Conservation (phyloP, 371 early-diverging fungal genomes). For the Haplosporangium sp. region DNA sequence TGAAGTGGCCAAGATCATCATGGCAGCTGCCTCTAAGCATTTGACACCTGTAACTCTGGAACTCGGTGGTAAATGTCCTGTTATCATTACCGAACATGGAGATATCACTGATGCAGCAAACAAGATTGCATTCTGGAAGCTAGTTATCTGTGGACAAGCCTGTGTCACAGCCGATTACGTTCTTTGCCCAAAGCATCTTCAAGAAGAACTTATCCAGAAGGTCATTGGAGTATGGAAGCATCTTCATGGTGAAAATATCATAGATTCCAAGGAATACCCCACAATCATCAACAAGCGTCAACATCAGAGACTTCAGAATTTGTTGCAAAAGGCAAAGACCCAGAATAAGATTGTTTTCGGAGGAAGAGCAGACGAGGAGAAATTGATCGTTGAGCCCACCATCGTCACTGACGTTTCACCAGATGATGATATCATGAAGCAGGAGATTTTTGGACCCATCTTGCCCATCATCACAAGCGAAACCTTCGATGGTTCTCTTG, state of each 20-base stretch:
- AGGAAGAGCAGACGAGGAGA: conserved; percentile 39
- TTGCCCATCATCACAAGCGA: conserved; percentile 77
- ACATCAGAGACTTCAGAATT: conserved; percentile 65
- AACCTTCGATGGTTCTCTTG: conserved; percentile 73
- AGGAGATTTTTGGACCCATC: conserved; percentile 78
- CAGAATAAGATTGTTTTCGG: conserved; percentile 58
- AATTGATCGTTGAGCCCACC: conserved; percentile 59
- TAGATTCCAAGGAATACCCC: conserved; percentile 60
- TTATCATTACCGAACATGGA: conserved; percentile 70
- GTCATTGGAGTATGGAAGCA: conserved; percentile 61
- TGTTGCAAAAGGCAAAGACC: conserved; percentile 63
- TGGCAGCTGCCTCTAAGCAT: conserved; percentile 80
- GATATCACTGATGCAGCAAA: conserved; percentile 72
- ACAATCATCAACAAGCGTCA: conserved; percentile 79
- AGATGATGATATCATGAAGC: conserved; percentile 60
- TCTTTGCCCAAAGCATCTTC: conserved; percentile 65
- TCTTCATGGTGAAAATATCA: conserved; percentile 63
- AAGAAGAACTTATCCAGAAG: conserved; percentile 60
- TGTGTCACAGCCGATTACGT: conserved; percentile 89
- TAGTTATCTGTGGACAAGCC: conserved; percentile 81
- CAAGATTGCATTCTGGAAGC: conserved; percentile 76
- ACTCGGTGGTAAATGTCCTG: conserved; percentile 90
- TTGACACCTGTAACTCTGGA: conserved; percentile 86
- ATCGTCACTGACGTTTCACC: conserved; percentile 57
- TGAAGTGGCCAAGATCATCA: conserved; percentile 81